Percentiles rank a stretch among this genome's conserved stretches.
phyloP scores from a whole-genome alignment of 371 early-diverging fungal genomes.

The Sporodiniella umbellata region DNA sequence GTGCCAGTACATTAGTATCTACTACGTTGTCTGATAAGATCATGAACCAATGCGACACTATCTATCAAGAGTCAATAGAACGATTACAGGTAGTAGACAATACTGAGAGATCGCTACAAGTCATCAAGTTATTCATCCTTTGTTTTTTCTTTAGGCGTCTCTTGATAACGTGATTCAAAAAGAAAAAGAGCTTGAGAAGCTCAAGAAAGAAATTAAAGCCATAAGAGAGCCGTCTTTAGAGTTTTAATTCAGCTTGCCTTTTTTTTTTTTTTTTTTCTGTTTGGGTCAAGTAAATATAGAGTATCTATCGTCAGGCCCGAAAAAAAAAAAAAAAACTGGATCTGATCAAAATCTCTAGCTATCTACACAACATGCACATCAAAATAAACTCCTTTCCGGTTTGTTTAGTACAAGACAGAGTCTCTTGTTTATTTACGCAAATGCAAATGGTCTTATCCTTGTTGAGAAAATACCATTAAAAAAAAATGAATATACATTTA shows the following conservation, averaged over 20 bases:
- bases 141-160: neutral
- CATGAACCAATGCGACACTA: conserved; percentile 8
- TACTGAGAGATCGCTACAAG: too few species aligned
- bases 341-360: too few species aligned
- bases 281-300: neutral
- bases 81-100: conserved; percentile 1
- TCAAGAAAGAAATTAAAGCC: neutral
- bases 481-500: too few species aligned
- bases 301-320: too few species aligned
- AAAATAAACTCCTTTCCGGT: too few species aligned
- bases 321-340: too few species aligned
- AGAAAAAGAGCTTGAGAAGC: neutral
- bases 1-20: neutral
- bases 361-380: too few species aligned
- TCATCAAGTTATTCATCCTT: too few species aligned
- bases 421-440: too few species aligned
- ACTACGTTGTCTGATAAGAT: conserved; percentile 1
- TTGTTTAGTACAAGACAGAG: too few species aligned
- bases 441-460: too few species aligned
- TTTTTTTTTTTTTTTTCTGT: neutral
- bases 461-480: too few species aligned
- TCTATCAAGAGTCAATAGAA: conserved; percentile 9
- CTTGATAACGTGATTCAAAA: neutral
- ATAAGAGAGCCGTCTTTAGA: neutral
- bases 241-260: neutral